phyloP scores from a whole-genome alignment of 306 rosid species.

The Acacia confusa region DNA sequence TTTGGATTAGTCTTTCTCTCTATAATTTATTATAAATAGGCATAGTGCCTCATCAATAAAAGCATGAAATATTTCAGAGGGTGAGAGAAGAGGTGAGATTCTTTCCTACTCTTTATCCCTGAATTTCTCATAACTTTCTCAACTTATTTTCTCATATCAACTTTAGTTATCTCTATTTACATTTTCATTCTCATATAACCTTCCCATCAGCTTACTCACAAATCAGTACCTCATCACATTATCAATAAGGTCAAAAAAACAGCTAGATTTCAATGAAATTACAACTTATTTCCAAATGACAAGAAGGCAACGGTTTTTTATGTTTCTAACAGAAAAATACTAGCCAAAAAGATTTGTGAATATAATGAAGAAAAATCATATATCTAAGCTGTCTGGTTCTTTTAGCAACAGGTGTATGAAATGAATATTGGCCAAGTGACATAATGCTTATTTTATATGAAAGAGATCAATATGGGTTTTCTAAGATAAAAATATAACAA shows the following conservation, averaged over 20 bases:
- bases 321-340: background rate
- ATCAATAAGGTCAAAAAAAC: background rate
- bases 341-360: background rate
- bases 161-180: no score
- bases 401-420: background rate
- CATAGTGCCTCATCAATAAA: no score
- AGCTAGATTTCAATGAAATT: background rate
- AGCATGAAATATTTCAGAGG: no score
- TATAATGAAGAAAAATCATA: background rate
- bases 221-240: no score
- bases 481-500: slow-evolving; percentile 18
- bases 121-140: no score
- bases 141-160: no score
- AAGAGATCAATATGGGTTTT: slow-evolving; percentile 6
- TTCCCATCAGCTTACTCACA: no score
- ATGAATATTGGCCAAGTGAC: background rate
- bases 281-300: background rate
- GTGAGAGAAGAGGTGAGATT: no score
- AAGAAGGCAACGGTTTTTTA: background rate
- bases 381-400: background rate
- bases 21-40: no score
- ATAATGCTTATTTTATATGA: background rate
- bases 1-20: no score
- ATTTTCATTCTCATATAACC: no score
- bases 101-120: no score